A percentile compares a stretch with the other conserved stretches of the same genome.
Evolutionary conservation across 805 yeast species (phyloP).

Genomic region (Lipomyces lipofer): DNA sequence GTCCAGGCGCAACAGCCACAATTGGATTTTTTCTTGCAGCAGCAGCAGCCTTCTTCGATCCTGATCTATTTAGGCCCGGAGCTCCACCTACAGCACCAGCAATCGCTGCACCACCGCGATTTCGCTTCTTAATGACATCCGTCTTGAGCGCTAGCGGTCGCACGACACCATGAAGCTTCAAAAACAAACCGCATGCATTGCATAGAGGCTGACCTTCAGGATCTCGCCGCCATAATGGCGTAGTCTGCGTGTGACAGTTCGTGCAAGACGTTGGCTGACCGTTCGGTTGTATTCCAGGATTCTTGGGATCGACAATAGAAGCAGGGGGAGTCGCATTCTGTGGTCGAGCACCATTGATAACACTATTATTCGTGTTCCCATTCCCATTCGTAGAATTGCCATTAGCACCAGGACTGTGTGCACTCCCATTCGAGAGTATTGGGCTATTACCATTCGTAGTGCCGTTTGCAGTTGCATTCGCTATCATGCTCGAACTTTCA

Average conservation of each 20-base stretch:
- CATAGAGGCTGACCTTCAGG: slow-evolving; percentile 91
- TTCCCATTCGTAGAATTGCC: background rate
- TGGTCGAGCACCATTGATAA: slow-evolving; percentile 1
- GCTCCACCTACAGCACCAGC: slow-evolving; percentile 8
- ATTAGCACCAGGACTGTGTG: slow-evolving; percentile 12
- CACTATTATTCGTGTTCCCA: slow-evolving; percentile 1
- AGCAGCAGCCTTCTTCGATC: slow-evolving; percentile 18
- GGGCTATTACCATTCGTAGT: slow-evolving; percentile 9
- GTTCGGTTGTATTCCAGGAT: slow-evolving; percentile 17
- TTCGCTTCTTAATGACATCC: slow-evolving; percentile 89
- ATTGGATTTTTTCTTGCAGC: slow-evolving; percentile 23
- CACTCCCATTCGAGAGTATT: slow-evolving; percentile 11
- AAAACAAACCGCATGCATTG: slow-evolving; percentile 93
- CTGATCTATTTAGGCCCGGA: slow-evolving; percentile 11
- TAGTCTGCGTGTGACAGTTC: slow-evolving; percentile 87
- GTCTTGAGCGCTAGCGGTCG: slow-evolving; percentile 88
- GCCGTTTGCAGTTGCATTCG: slow-evolving; percentile 6
- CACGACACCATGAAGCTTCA: slow-evolving; percentile 92
- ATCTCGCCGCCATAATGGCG: slow-evolving; percentile 94
- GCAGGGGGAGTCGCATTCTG: slow-evolving; percentile 7
- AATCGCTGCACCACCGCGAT: slow-evolving; percentile 51
- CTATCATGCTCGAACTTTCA: slow-evolving; percentile 1
- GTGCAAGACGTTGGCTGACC: slow-evolving; percentile 32
- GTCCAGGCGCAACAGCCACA: slow-evolving; percentile 10
- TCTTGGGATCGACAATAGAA: slow-evolving; percentile 16